Percentiles rank a stretch among this genome's conserved stretches.
Conservation (phyloP, 352 stramenopile species). For the Globisporangium uncinulatum region DNA sequence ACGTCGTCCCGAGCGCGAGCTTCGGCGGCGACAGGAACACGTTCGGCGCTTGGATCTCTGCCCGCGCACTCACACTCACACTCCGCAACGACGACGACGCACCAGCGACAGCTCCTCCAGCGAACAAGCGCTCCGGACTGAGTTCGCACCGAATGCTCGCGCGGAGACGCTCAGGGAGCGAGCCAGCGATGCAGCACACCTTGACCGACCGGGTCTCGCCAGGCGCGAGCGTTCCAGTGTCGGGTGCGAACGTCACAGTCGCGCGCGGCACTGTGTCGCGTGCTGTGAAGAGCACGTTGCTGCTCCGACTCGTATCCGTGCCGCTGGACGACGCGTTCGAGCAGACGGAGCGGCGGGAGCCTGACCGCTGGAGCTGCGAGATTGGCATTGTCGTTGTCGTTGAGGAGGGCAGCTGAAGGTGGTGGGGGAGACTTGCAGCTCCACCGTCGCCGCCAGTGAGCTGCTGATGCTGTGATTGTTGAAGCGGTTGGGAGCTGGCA, state of each 20-base stretch:
- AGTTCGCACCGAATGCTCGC: slow-evolving; percentile 38
- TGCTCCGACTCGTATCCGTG: slow-evolving; percentile 30
- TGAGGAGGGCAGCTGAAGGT: not conserved
- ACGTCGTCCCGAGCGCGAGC: slow-evolving; percentile 54
- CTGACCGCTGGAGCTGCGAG: slow-evolving; percentile 24
- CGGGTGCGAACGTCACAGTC: slow-evolving; percentile 40
- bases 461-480: not conserved
- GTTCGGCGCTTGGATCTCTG: slow-evolving; percentile 73
- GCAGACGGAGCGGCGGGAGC: slow-evolving; percentile 29
- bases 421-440: not conserved
- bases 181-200: slow-evolving; percentile 44
- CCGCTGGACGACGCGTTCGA: slow-evolving; percentile 22
- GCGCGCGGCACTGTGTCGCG: slow-evolving; percentile 40
- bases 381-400: too few species aligned
- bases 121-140: slow-evolving; percentile 23
- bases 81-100: not conserved
- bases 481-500: not conserved
- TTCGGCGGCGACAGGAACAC: slow-evolving; percentile 56
- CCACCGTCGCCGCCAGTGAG: not conserved
- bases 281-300: slow-evolving; percentile 30
- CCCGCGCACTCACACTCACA: slow-evolving; percentile 41
- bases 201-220: slow-evolving; percentile 30
- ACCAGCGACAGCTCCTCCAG: slow-evolving; percentile 5
- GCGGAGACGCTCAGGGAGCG: slow-evolving; percentile 59
- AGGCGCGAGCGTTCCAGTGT: slow-evolving; percentile 34